Percentiles rank a stretch among this genome's conserved stretches.
These are phyloP conservation scores for Saccharomyces pastorianus DNA, from an alignment of 1,139 yeast species.

Conservation along the genomic window DNA sequence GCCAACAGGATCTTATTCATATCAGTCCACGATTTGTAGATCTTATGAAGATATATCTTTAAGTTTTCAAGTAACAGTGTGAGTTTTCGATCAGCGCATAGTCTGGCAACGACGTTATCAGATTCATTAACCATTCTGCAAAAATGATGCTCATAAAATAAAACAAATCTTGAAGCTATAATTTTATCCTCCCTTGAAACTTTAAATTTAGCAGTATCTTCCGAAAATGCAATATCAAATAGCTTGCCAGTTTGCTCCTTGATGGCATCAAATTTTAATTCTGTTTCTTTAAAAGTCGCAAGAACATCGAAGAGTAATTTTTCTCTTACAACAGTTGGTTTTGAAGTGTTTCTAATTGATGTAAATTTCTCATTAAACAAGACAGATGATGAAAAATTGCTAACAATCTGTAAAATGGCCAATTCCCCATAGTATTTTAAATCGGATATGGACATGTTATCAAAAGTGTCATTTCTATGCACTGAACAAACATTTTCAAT, in stretches of 20 bases:
- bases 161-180: conserved; percentile 12
- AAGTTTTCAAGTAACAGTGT: conserved; percentile 4
- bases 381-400: conserved; percentile 18
- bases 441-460: conserved; percentile 11
- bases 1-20: conserved; percentile 15
- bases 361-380: conserved; percentile 24
- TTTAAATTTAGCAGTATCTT: conserved; percentile 1
- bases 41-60: conserved; percentile 3
- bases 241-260: conserved; percentile 16
- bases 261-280: conserved; percentile 15
- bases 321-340: conserved; percentile 16
- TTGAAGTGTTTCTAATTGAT: conserved; percentile 21
- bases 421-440: conserved; percentile 18
- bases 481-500: conserved; percentile 13
- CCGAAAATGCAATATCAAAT: conserved; percentile 14
- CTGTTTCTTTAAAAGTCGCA: conserved; percentile 10
- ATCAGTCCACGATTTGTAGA: conserved; percentile 14
- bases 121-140: conserved; percentile 13
- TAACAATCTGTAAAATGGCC: conserved; percentile 14
- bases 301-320: conserved; percentile 16
- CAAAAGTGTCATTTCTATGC: conserved; percentile 8
- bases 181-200: conserved; percentile 10
- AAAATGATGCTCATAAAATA: conserved; percentile 13
- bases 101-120: conserved; percentile 20
- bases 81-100: conserved; percentile 9